Base-by-base conservation (phyloP, 1,284 basidiomycete species). In the Cystobasidium pallidum region DNA sequence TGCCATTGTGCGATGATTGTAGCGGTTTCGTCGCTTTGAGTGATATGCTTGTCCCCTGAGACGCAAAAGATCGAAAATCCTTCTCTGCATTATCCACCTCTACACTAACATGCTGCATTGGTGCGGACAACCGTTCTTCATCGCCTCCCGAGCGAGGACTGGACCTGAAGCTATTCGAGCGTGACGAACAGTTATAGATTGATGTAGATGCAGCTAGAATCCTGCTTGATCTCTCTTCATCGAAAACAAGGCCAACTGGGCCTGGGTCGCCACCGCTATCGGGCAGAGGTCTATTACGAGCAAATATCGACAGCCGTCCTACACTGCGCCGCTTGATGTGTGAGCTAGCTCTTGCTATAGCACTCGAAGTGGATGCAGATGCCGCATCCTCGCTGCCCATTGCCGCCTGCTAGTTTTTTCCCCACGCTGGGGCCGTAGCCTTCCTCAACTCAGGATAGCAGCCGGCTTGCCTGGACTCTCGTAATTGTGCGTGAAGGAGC, bases 331-430 rank as follows among this genome's bases (percentile, higher is more conserved):
- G 30, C 54, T 57, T 57, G 28, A 57, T 32, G 21, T 57, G 28
- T 34, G 54, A 57, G 13, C n/a, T 34, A 17, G 54, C 28, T 34
- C 17, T n/a, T 34, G 32, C 30, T 15, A 36, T n/a, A 19, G 30
- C 28, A 21, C 54, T 57, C 8, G 54, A 57, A 32, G 32, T 34
- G 2, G 54, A 57, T 13, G 10, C 32, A n/a, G 54, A 57, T 36
- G 54, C 30, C 8, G 24, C n/a, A n/a, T 57, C 30, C 54, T 57
- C 36, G 54, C 54, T 34, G 28, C 54, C 54, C 54, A 57, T 57
- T 28, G 49, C 24, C 26, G 49, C 49, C 24, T 51, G 49, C n/a
- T n/a, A n/a, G n/a, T 34, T 36, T 10, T 6, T 6, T 15, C 13
- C 19, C 54, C 15, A 15, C n/a, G 8, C 17, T 57, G 30, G 26